These are phyloP conservation scores for Hypomontagnella submonticulosa DNA, from an alignment of 495 filamentous ascomycete genomes.

Conservation along the genomic window DNA sequence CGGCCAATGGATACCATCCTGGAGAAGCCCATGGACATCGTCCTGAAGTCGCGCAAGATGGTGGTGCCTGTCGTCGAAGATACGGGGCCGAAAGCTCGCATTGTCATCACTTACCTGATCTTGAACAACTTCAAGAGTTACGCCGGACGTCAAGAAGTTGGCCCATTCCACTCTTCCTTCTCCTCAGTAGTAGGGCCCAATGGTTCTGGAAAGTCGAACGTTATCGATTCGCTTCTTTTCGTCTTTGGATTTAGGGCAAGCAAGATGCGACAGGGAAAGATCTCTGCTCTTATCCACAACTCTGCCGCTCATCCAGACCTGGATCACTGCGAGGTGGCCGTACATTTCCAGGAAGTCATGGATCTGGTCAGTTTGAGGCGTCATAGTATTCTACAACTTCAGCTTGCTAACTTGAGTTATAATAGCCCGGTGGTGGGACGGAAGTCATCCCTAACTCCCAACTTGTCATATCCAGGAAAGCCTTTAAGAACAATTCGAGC, in stretches of 20 bases:
- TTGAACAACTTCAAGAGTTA: slow-evolving; percentile 99
- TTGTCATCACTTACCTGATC: slow-evolving; percentile 90
- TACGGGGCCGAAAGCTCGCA: slow-evolving; percentile 79
- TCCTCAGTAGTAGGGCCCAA: slow-evolving; percentile 99
- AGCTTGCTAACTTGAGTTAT: slow-evolving; percentile 29
- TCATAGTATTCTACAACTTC: not conserved
- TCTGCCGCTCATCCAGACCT: slow-evolving; percentile 86
- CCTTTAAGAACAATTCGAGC: slow-evolving; percentile 97
- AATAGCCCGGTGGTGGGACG: slow-evolving; percentile 71
- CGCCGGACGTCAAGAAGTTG: slow-evolving; percentile 92
- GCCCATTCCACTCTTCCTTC: slow-evolving; percentile 96
- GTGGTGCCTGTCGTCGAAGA: slow-evolving; percentile 73
- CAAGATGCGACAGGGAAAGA: slow-evolving; percentile 99
- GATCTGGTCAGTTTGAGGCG: slow-evolving; percentile 65
- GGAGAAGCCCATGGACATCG: slow-evolving; percentile 94
- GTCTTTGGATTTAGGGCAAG: slow-evolving; percentile 98
- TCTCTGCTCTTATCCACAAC: slow-evolving; percentile 97
- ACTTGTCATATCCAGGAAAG: slow-evolving; percentile 87
- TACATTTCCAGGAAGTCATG: slow-evolving; percentile 94
- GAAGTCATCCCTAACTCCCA: slow-evolving; percentile 83
- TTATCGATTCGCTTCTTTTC: slow-evolving; percentile 97
- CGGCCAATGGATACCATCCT: slow-evolving; percentile 78
- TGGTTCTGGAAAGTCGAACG: slow-evolving; percentile 97
- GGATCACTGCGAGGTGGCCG: slow-evolving; percentile 91
- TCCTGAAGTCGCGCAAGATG: slow-evolving; percentile 84